Percentiles rank a stretch among this genome's conserved stretches.
Conservation (phyloP, 371 early-diverging fungal genomes). For the Haplosporangium sp. region DNA sequence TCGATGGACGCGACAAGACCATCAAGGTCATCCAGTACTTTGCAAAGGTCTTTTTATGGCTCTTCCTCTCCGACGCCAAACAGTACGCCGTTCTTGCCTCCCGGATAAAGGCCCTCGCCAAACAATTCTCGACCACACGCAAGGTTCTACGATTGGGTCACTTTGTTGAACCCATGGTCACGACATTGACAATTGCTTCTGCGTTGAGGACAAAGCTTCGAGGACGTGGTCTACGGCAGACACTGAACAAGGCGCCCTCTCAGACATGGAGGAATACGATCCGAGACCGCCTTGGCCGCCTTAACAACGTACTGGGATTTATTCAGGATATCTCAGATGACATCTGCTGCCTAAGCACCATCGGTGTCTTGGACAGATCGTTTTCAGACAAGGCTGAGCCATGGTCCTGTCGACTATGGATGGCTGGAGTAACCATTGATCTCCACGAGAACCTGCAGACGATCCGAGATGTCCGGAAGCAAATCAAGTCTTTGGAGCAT, state of each 20-base stretch:
- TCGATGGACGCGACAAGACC: conserved; percentile 90
- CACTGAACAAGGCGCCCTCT: conserved; percentile 10
- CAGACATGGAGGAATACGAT: conserved; percentile 21
- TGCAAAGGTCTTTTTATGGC: conserved; percentile 73
- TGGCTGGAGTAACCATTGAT: conserved; percentile 66
- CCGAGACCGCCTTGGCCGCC: conserved; percentile 35
- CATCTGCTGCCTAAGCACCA: conserved; percentile 74
- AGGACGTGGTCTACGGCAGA: conserved; percentile 20
- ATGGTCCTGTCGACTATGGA: conserved; percentile 69
- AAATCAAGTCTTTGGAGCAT: conserved; percentile 26
- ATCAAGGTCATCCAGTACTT: conserved; percentile 84
- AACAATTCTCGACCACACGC: conserved; percentile 78
- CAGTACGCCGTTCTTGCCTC: conserved; percentile 53
- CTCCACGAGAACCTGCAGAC: conserved; percentile 52
- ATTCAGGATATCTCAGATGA: conserved; percentile 84
- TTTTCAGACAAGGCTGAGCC: conserved; percentile 63
- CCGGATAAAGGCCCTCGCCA: conserved; percentile 63
- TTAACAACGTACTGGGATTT: conserved; percentile 61
- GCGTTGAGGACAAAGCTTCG: conserved; percentile 15
- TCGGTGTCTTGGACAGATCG: conserved; percentile 65
- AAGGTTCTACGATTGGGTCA: conserved; percentile 79
- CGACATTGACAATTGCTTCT: conserved; percentile 30
- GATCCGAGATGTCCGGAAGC: conserved; percentile 35
- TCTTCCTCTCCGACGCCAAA: conserved; percentile 56
- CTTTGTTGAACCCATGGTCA: conserved; percentile 66